These are phyloP conservation scores for Beverwykella pulmonaria DNA, from an alignment of 495 filamentous ascomycete genomes.

Conservation along the genomic window DNA sequence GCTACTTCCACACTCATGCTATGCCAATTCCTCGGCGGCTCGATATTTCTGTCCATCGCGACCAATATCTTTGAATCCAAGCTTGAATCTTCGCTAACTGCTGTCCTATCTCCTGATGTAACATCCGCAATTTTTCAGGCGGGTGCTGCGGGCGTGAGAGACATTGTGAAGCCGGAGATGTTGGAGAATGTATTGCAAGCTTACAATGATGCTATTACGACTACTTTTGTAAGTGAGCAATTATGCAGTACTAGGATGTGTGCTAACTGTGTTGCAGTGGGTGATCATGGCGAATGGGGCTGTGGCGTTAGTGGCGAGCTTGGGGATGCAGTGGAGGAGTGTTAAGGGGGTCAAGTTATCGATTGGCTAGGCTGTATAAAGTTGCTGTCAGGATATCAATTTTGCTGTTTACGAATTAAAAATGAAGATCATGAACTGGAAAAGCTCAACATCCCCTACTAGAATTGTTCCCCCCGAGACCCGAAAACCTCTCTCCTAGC, in stretches of 20 bases:
- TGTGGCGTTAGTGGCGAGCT: conserved; percentile 7
- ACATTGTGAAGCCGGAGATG: conserved; percentile 1
- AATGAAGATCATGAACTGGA: too few relatives aligned
- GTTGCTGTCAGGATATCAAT: too few relatives aligned
- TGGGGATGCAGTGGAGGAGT: conserved; percentile 20
- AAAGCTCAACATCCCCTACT: too few relatives aligned
- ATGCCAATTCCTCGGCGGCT: conserved; percentile 38
- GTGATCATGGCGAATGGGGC: conserved; percentile 2
- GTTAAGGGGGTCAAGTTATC: conserved; percentile 13
- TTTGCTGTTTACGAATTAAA: too few relatives aligned
- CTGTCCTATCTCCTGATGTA: conserved; percentile 49
- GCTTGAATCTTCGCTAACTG: neutral
- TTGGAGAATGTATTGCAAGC: neutral
- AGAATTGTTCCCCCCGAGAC: too few relatives aligned
- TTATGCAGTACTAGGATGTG: neutral
- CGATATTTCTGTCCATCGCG: conserved; percentile 40
- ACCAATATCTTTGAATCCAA: conserved; percentile 40
- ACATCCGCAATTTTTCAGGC: neutral
- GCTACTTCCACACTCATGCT: conserved; percentile 39
- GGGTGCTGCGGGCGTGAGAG: conserved; percentile 10
- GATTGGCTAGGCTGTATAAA: too few relatives aligned
- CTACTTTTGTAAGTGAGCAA: neutral
- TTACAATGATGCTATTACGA: conserved; percentile 17
- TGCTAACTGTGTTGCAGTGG: neutral
- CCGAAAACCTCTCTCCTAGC: too few relatives aligned